A percentile compares a stretch with the other conserved stretches of the same genome.
Conservation (phyloP, 2,329 filamentous ascomycete genomes). For the Colletotrichum brevisporum region DNA sequence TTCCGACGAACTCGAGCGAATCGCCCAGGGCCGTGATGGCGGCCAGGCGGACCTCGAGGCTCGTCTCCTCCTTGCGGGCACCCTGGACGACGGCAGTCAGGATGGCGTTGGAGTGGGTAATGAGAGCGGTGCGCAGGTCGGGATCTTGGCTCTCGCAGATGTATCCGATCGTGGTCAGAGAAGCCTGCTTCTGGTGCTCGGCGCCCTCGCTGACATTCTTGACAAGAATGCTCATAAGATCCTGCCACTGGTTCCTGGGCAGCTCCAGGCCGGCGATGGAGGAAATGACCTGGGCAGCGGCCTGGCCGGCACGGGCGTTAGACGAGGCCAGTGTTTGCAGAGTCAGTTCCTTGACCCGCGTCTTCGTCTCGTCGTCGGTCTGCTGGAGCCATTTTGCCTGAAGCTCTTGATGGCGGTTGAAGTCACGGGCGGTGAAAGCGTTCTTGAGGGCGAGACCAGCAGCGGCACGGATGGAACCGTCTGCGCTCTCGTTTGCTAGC, state of each 20-base stretch:
- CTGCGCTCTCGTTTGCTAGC: constrained; percentile 89
- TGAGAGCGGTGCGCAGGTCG: constrained; percentile 85
- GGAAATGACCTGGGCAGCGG: constrained; percentile 94
- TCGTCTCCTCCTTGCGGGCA: constrained; percentile 95
- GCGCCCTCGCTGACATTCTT: constrained; percentile 91
- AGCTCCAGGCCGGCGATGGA: constrained; percentile 96
- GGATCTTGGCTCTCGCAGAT: constrained; percentile 96
- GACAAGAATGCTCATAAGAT: constrained; percentile 90
- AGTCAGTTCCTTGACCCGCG: constrained; percentile 89
- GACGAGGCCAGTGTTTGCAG: constrained; percentile 86
- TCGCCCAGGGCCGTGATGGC: constrained; percentile 96
- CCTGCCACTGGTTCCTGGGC: constrained; percentile 91
- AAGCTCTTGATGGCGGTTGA: constrained; percentile 86
- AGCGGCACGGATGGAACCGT: constrained; percentile 89
- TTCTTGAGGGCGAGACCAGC: constrained; percentile 98
- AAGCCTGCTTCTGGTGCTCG: constrained; percentile 93
- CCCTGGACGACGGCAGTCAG: constrained; percentile 97
- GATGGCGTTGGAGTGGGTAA: constrained; percentile 95
- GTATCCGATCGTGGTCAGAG: constrained; percentile 96
- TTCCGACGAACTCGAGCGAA: constrained; percentile 96
- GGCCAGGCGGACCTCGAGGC: constrained; percentile 89
- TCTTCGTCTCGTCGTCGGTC: constrained; percentile 86
- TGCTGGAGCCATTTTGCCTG: constrained; percentile 94
- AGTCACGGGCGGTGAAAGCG: constrained; percentile 95
- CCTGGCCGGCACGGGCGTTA: constrained; percentile 87